Evolutionary conservation across 176 grass and related monocot genomes (phyloP), one percentile per base, ranked within the genome.

Genomic region (Tillandsia leiboldiana): DNA sequence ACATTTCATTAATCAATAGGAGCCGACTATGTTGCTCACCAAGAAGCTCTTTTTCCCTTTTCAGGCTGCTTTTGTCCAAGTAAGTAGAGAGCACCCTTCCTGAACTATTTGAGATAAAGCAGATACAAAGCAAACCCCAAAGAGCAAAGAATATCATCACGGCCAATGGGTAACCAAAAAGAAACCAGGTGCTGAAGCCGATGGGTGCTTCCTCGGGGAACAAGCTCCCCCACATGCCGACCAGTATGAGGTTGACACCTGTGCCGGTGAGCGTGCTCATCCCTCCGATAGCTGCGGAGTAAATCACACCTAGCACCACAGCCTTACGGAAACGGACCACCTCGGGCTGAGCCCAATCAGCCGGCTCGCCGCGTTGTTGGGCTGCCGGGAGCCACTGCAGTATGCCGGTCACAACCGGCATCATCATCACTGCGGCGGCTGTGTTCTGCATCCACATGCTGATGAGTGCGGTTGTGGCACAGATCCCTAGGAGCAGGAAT

Each of bases 391-490:
- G 53, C 53, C 53, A 57, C 3, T 74, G 72, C 20, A 74, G 49
- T 24, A 74, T 51, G n/a, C 72, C 61, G 2, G 72, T 77, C 26
- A 65, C 74, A 28, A 77, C 74, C 51, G 64, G 74, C 29, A 77
- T 77, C 74, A 77, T 77, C 74, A 77, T 69, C 65, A 77, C 26
- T 1, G 74, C 74, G 2, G 74, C 74, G 3, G 74, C 51, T 5
- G 74, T 69, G 74, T 77, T 77, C 26, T 77, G 74, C 74, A 77
- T 77, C 74, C 74, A 77, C 65, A 77, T 69, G 74, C 74, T 77
- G 50, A 77, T 33, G 17, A 77, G 69, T 23, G 27, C 74, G 3
- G 74, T 77, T 17, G 74, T 77, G 65, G 63, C 65, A 52, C 74
- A 68, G 65, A 77, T 77, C 1, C 74, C 74, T 2, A 77, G 74